A percentile compares a stretch with the other conserved stretches of the same genome.
Conservation (phyloP, 164 flowering plant genomes). For the Taxillus chinensis region DNA sequence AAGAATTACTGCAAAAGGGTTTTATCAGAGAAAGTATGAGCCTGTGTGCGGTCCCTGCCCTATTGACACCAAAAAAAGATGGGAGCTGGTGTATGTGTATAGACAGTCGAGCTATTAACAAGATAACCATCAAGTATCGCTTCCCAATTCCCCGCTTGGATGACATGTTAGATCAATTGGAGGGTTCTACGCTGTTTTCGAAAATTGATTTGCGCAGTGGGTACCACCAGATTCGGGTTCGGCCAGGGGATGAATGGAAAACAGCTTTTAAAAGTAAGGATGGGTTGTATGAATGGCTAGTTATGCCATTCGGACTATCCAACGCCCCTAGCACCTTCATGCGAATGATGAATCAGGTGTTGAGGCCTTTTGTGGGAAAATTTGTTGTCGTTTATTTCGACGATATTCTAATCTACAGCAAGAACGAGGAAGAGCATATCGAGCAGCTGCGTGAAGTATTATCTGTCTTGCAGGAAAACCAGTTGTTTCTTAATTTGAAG, state of each 20-base stretch:
- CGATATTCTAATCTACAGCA: background rate
- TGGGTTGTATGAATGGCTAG: too few species aligned
- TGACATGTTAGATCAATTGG: background rate
- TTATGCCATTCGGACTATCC: background rate
- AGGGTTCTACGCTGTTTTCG: background rate
- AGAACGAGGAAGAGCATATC: background rate
- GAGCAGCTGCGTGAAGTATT: background rate
- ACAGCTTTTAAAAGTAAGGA: background rate
- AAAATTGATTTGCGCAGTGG: background rate
- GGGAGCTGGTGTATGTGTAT: background rate
- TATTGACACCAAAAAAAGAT: background rate
- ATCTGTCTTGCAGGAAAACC: background rate
- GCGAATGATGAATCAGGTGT: background rate
- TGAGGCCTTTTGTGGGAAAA: background rate
- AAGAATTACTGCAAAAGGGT: background rate
- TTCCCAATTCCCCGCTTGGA: background rate
- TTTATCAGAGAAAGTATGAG: background rate
- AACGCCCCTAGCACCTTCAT: background rate
- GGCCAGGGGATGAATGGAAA: background rate
- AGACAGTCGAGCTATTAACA: background rate
- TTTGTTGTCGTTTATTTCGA: conserved; percentile 1
- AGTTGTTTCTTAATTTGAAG: background rate
- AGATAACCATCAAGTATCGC: background rate
- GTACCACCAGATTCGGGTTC: background rate
- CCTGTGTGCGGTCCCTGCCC: background rate